These are phyloP conservation scores for Populus ilicifolia DNA, from an alignment of 345 rosid genomes.

Conservation along the genomic window DNA sequence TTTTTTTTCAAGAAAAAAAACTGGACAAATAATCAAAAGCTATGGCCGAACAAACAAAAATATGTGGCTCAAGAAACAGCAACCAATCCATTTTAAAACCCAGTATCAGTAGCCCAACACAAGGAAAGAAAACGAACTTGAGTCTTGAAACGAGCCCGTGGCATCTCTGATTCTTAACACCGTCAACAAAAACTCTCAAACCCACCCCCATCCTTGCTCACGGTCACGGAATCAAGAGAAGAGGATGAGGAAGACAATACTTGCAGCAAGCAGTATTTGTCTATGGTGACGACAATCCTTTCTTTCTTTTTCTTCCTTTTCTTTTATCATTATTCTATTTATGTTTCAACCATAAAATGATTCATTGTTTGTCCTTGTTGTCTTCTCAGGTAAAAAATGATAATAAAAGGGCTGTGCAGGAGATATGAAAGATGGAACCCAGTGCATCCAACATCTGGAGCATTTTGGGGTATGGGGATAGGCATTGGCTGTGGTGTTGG, in stretches of 20 bases:
- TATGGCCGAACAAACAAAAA: not conserved
- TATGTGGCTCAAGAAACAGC: not conserved
- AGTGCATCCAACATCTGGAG: conserved; percentile 82
- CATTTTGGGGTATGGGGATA: conserved; percentile 95
- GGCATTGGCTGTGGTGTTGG: conserved; percentile 93
- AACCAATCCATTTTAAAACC: not conserved
- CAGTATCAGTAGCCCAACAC: not conserved
- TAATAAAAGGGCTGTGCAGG: conserved; percentile 72
- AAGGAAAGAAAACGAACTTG: too few relatives aligned
- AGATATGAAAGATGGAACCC: conserved; percentile 89
- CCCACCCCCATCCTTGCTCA: not conserved
- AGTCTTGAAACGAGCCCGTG: not conserved
- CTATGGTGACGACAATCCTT: not conserved
- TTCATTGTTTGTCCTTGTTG: too few relatives aligned
- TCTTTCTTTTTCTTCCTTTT: not conserved
- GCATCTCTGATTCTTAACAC: not conserved
- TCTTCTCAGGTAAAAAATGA: conserved; percentile 48
- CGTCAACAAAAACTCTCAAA: too few relatives aligned
- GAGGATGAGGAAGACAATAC: not conserved
- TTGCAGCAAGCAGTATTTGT: not conserved
- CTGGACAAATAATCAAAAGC: too few relatives aligned
- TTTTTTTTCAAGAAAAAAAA: too few relatives aligned
- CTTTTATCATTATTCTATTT: too few relatives aligned
- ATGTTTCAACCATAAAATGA: too few relatives aligned
- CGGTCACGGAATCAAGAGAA: not conserved